These are phyloP conservation scores for Pseudoscleropodium purum DNA, from an alignment of 225 moss, liverwort and hornwort species.

Conservation along the genomic window DNA sequence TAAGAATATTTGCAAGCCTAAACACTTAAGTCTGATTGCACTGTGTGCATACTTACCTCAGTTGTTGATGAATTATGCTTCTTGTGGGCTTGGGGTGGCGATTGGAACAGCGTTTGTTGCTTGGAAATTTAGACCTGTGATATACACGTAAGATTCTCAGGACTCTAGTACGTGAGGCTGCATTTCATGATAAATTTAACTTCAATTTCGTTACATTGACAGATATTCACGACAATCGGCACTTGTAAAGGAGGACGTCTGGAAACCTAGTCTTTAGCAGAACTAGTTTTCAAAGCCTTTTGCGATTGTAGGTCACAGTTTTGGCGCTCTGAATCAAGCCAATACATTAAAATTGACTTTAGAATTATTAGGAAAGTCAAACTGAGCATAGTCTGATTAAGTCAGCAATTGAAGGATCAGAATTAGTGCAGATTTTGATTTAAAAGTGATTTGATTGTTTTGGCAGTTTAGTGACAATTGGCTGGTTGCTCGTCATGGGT, in stretches of 20 bases:
- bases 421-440: background rate
- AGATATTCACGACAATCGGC: background rate
- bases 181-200: background rate
- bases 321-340: background rate
- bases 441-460: background rate
- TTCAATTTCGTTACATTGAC: background rate
- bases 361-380: background rate
- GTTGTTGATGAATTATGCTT: background rate
- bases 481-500: constrained; percentile 29
- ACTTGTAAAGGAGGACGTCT: background rate
- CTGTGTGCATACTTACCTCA: background rate
- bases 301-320: background rate
- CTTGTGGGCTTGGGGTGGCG: constrained; percentile 4
- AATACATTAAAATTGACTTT: background rate
- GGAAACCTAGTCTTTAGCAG: background rate
- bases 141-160: constrained; percentile 24
- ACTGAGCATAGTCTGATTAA: background rate
- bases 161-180: background rate
- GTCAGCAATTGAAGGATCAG: background rate
- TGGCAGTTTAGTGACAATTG: constrained; percentile 31
- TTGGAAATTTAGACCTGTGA: constrained; percentile 9
- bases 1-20: background rate
- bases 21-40: background rate
- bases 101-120: constrained; percentile 22
- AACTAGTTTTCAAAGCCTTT: background rate